These are phyloP conservation scores for Drosera capensis DNA, from an alignment of 148 eudicot species.

Conservation along the genomic window DNA sequence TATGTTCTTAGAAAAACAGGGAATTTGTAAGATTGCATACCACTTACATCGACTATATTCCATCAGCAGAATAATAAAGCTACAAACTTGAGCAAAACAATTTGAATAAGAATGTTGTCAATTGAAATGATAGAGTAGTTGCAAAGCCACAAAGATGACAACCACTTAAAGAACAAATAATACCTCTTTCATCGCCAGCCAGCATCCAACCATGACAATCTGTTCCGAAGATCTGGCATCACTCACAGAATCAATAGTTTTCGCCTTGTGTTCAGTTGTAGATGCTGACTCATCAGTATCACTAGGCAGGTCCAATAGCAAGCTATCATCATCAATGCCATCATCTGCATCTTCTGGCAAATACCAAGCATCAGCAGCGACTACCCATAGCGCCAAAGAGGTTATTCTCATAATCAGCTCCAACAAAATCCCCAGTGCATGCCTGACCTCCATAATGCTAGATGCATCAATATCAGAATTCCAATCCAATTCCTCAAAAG, in stretches of 20 bases:
- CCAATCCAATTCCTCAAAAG: constrained; percentile 97
- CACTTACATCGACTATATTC: no score
- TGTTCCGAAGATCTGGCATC: constrained; percentile 54
- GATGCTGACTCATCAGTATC: constrained; percentile 19
- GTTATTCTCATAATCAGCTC: constrained; percentile 72
- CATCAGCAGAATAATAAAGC: no score
- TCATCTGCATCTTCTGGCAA: constrained; percentile 85
- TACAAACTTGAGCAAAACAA: no score
- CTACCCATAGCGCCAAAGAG: constrained; percentile 86
- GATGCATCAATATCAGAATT: constrained; percentile 30
- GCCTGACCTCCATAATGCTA: constrained; percentile 47
- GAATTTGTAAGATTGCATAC: no score
- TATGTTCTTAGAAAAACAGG: no score
- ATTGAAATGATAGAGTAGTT: background rate
- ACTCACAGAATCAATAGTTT: constrained; percentile 17
- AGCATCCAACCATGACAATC: constrained; percentile 97
- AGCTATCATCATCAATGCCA: constrained; percentile 42
- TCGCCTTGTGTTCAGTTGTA: constrained; percentile 15
- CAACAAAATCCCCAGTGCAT: constrained; percentile 53
- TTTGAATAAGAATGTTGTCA: no score
- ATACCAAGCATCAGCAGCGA: constrained; percentile 88
- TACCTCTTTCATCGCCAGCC: constrained; percentile 99
- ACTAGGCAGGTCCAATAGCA: constrained; percentile 31
- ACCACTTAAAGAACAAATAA: constrained; percentile 2
- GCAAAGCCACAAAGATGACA: constrained; percentile 1